Percentiles rank a stretch among this genome's conserved stretches.
Conservation (phyloP, 768 basidiomycete species). For the Podaxis mareebaensis region DNA sequence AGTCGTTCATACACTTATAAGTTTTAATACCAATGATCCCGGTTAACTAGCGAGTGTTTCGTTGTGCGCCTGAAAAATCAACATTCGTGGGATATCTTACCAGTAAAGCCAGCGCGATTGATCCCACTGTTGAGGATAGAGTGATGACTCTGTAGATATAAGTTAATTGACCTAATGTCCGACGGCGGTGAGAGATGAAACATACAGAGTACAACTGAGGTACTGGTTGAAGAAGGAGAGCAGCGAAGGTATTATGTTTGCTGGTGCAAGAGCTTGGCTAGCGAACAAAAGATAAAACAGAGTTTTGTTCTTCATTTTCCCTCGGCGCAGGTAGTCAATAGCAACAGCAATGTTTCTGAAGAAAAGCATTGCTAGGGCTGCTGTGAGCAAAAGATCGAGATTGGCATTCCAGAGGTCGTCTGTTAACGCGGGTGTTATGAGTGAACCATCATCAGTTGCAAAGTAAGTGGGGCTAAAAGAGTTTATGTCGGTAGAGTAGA, state of each 20-base stretch:
- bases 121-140: conserved; percentile 35
- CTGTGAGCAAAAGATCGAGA: conserved; percentile 46
- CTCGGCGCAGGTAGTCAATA: conserved; percentile 50
- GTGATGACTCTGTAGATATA: conserved; percentile 33
- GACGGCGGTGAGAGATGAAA: background rate
- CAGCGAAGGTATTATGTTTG: conserved; percentile 44
- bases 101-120: conserved; percentile 40
- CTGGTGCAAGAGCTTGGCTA: conserved; percentile 55
- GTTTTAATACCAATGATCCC: conserved; percentile 68
- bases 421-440: conserved; percentile 48
- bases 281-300: conserved; percentile 58
- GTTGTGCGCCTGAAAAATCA: background rate
- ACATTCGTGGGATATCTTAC: conserved; percentile 24
- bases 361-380: conserved; percentile 51
- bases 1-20: conserved; percentile 62
- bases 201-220: conserved; percentile 51
- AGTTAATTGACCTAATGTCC: conserved; percentile 10
- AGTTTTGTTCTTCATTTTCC: conserved; percentile 55
- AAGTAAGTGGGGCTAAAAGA: conserved; percentile 50
- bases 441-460: conserved; percentile 57
- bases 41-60: conserved; percentile 42
- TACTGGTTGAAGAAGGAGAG: conserved; percentile 42
- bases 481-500: conserved; percentile 41
- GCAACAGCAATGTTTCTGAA: conserved; percentile 52
- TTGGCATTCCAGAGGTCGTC: conserved; percentile 42